Evolutionary conservation across 768 basidiomycete species (phyloP), one percentile per base, ranked within the genome.

Genomic region (Boletus coccyginus): DNA sequence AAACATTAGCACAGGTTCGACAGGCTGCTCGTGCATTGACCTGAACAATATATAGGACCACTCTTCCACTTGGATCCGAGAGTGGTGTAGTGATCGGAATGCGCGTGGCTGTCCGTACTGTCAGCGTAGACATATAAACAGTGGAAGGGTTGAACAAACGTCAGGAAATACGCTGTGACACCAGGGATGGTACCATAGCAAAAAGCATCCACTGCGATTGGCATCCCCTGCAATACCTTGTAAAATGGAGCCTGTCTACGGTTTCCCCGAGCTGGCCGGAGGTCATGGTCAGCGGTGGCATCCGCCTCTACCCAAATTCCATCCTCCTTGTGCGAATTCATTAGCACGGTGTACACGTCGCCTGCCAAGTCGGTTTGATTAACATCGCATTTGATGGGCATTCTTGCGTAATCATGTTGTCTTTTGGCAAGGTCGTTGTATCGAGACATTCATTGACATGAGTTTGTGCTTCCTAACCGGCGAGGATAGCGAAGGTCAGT

Each of bases 151-250:
- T 39, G 40, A 27, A 61, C 60, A 36, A 47, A 95, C 94, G 94
- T 93, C 59, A 98, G 72, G 62, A 97, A 93, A 70, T 98, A 98
- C 0, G 94, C 91, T 31, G 84, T 90, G 27, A 98, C 83, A 11
- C 84, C 86, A 7, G 95, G 94, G 47, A 99, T 94, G 29, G 80
- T 78, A 7, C 96, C 97, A 68, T 98, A 99, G 38, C 88, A 83
- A 73, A 99, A 99, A 2, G 95, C 97, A 67, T 99, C 97, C 1
- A 99, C 97, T 16, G 96, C 94, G 27, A 99, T 90, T 10, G 95
- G 94, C 94, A 98, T 97, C 2, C 97, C 96, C 63, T 92, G 90
- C 62, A 98, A 69, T 24, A 94, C 82, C 74, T 98, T 99, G 75
- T 96, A 98, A 69, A 98, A 98, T 0, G 97, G 97, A 0, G 94